Evolutionary conservation across 2,329 filamentous ascomycete genomes (phyloP).

Genomic region (Aspergillus persii): DNA sequence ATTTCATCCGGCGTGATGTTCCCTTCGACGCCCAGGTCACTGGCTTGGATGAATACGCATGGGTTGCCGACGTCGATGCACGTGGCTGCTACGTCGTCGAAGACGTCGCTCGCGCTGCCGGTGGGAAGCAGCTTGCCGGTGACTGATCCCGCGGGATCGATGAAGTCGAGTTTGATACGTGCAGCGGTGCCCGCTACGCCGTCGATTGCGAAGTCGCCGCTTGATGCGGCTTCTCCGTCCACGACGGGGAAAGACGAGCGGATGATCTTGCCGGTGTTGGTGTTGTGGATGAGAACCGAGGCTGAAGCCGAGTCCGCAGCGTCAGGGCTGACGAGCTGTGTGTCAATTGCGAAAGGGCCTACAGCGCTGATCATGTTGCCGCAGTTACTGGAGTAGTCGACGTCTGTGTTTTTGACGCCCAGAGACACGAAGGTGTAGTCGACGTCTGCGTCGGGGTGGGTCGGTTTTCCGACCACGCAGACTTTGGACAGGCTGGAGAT

Average conservation of each 20-base stretch:
- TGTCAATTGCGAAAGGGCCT: conserved; percentile 63
- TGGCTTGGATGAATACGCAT: conserved; percentile 59
- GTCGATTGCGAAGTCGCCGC: conserved; percentile 61
- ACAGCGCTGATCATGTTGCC: conserved; percentile 71
- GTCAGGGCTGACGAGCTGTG: conserved; percentile 42
- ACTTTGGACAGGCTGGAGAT: conserved; percentile 69
- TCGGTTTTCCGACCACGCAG: conserved; percentile 60
- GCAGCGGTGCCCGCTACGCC: conserved; percentile 61
- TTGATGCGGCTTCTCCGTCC: conserved; percentile 47
- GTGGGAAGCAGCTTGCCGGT: conserved; percentile 64
- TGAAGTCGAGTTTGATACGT: conserved; percentile 59
- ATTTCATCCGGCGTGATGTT: conserved; percentile 55
- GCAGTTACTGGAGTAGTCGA: conserved; percentile 70
- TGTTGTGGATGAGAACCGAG: conserved; percentile 63
- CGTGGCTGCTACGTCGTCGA: conserved; percentile 53
- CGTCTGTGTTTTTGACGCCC: conserved; percentile 58
- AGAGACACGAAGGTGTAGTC: conserved; percentile 72
- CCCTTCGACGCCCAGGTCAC: conserved; percentile 45
- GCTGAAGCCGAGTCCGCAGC: conserved; percentile 37
- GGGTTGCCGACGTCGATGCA: conserved; percentile 66
- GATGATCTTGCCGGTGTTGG: conserved; percentile 67
- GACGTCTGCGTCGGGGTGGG: conserved; percentile 54
- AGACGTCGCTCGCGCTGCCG: conserved; percentile 51
- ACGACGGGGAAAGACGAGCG: conserved; percentile 55
- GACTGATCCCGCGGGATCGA: conserved; percentile 61